These are phyloP conservation scores for Avicennia marina DNA, from an alignment of 257 asterid species.

Conservation along the genomic window DNA sequence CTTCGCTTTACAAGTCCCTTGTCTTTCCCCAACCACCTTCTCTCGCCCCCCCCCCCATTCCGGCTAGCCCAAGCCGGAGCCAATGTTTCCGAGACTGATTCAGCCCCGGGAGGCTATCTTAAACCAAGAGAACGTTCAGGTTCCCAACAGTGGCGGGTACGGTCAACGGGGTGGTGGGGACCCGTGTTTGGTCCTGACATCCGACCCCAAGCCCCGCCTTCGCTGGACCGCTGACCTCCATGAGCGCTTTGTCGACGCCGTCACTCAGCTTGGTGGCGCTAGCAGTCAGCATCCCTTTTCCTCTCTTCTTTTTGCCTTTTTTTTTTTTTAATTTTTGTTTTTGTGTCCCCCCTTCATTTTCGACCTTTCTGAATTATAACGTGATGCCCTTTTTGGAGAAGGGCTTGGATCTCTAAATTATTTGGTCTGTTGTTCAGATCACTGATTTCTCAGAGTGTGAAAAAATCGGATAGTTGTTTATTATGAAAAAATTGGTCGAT, in stretches of 20 bases:
- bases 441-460: too few species aligned
- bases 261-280: constrained; percentile 83
- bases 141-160: constrained; percentile 19
- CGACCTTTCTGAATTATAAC: not conserved
- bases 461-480: too few species aligned
- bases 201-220: constrained; percentile 81
- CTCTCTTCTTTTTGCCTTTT: not conserved
- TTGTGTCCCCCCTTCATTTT: not conserved
- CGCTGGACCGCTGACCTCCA: constrained; percentile 86
- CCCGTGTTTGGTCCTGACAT: constrained; percentile 63
- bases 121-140: constrained; percentile 26
- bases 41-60: not conserved
- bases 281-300: constrained; percentile 44
- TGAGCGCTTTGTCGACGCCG: constrained; percentile 80
- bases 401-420: too few species aligned
- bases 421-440: too few species aligned
- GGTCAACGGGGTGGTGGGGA: constrained; percentile 48
- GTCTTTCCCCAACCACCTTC: too few species aligned
- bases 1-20: constrained; percentile 16
- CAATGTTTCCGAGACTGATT: constrained; percentile 63
- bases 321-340: not conserved
- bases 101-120: constrained; percentile 41
- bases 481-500: too few species aligned
- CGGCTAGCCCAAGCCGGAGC: not conserved
- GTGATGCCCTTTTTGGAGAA: too few species aligned